Conservation (phyloP, 441 rosid genomes). For the Bocquillonia castaneifolia region DNA sequence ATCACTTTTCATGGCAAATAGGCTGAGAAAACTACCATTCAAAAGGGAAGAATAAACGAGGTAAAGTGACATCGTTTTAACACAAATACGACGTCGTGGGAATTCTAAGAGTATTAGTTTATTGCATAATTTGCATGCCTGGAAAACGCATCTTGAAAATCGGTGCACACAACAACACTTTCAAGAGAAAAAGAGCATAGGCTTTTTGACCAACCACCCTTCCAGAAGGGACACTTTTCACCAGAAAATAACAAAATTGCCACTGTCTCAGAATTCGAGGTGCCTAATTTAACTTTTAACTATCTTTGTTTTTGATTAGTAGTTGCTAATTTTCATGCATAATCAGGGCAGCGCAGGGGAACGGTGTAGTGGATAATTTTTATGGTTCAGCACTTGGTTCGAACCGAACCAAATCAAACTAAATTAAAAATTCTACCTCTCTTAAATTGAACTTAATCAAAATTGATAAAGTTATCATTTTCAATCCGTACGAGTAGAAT, state of each 20-base stretch:
- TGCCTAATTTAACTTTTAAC: too few relatives aligned
- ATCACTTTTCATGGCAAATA: neutral
- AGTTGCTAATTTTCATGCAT: neutral
- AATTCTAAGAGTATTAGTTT: neutral
- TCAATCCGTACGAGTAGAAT: too few relatives aligned
- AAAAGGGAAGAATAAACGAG: neutral
- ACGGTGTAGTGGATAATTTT: too few relatives aligned
- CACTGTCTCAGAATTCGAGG: conserved; percentile 13
- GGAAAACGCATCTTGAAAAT: conserved; percentile 31
- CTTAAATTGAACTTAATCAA: too few relatives aligned
- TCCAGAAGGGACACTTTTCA: conserved; percentile 7
- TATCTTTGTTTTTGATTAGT: neutral
- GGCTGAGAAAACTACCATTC: neutral
- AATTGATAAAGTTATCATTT: too few relatives aligned
- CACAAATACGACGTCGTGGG: neutral
- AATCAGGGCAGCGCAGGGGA: neutral
- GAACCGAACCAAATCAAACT: too few relatives aligned
- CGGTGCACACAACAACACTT: conserved; percentile 26
- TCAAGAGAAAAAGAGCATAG: conserved; percentile 31
- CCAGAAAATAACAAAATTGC: conserved; percentile 14
- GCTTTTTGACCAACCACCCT: conserved; percentile 34
- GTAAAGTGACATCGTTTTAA: neutral
- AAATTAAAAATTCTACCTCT: too few relatives aligned
- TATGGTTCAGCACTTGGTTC: too few relatives aligned
- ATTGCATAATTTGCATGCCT: conserved; percentile 11